Percentiles rank a stretch among this genome's conserved stretches.
Conservation (phyloP, 2,329 filamentous ascomycete genomes). For the Elsinoe fawcettii region DNA sequence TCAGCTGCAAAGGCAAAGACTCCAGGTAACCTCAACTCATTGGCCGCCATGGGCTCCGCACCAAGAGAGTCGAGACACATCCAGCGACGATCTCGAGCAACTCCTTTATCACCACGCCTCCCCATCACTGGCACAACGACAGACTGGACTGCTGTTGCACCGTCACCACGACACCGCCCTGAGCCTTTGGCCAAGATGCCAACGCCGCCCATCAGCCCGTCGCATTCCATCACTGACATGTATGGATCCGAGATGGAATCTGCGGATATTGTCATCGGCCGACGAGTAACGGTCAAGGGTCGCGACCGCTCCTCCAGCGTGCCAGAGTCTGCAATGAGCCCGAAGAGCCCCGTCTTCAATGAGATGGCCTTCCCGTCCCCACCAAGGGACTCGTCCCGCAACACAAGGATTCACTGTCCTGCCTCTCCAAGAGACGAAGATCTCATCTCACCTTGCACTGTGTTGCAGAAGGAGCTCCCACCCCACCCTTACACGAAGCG, state of each 20-base stretch:
- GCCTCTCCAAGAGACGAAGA: not conserved
- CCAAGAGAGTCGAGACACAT: not conserved
- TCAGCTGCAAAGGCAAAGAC: not conserved
- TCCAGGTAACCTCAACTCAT: conserved; percentile 9
- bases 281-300: conserved; percentile 9
- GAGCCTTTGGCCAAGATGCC: conserved; percentile 11
- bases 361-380: not conserved
- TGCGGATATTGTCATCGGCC: conserved; percentile 14
- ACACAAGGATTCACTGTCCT: not conserved
- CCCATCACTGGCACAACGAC: not conserved
- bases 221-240: conserved; percentile 6
- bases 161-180: not conserved
- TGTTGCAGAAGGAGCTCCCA: conserved; percentile 1
- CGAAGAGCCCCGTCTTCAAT: not conserved
- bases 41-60: conserved; percentile 8
- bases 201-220: conserved; percentile 8
- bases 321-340: conserved; percentile 6
- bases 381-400: not conserved
- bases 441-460: not conserved
- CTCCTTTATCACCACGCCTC: not conserved
- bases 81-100: not conserved
- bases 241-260: not conserved
- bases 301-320: conserved; percentile 6
- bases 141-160: conserved; percentile 11
- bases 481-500: not conserved